A percentile compares a stretch with the other conserved stretches of the same genome.
Evolutionary conservation across 129 eudicot species (phyloP).

Genomic region (Chrysanthemum lavandulifolium): DNA sequence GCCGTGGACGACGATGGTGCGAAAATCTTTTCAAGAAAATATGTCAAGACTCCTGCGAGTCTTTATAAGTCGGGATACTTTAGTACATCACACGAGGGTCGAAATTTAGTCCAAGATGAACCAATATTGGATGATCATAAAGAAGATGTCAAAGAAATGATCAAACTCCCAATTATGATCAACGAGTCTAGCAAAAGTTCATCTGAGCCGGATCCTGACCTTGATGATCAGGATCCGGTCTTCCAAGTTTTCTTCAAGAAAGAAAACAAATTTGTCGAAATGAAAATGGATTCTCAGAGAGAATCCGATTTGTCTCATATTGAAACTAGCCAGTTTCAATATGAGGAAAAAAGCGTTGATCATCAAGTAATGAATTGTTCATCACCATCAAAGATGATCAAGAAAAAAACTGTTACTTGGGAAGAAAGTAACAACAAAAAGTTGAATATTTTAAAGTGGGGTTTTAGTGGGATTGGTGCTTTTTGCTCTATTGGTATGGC

Average conservation of each 20-base stretch:
- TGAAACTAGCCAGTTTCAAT: conserved; percentile 39
- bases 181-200: conserved; percentile 16
- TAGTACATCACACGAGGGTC: conserved; percentile 24
- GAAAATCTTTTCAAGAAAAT: conserved; percentile 43
- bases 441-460: conserved; percentile 52
- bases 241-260: conserved; percentile 64
- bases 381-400: conserved; percentile 36
- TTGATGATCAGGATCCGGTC: conserved; percentile 43
- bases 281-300: conserved; percentile 57
- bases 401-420: conserved; percentile 34
- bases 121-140: conserved; percentile 27
- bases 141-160: conserved; percentile 34
- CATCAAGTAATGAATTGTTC: conserved; percentile 23
- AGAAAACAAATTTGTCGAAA: conserved; percentile 81
- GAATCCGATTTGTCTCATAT: conserved; percentile 37
- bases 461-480: conserved; percentile 61
- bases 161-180: conserved; percentile 26
- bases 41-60: conserved; percentile 24
- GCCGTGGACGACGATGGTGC: conserved; percentile 55
- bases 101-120: conserved; percentile 31
- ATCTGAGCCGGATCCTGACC: not conserved
- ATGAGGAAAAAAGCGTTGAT: conserved; percentile 40
- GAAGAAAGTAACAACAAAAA: conserved; percentile 19
- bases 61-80: conserved; percentile 41
- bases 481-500: conserved; percentile 76